Evolutionary conservation across 495 filamentous ascomycete genomes (phyloP), one percentile per base, ranked within the genome.

Genomic region (Hypoxylon trugodes): DNA sequence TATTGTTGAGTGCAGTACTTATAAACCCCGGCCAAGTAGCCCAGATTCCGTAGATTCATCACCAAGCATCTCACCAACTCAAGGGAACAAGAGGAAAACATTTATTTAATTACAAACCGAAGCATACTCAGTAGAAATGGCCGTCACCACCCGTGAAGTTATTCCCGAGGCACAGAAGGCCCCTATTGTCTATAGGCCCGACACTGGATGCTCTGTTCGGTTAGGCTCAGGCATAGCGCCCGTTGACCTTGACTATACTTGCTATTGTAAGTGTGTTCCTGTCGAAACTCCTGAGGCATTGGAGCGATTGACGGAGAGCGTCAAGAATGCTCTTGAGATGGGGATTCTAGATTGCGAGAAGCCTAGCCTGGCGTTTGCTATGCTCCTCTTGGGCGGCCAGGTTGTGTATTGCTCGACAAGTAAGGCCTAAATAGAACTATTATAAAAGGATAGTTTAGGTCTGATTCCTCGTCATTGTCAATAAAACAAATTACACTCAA

Each of bases 261-360:
- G 45, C 18, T 51, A 40, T 15, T 69, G 66, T 35, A 61, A 65
- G 56, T 69, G 66, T 24, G 22, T 69, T 7, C 28, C 6, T 22
- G 25, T 47, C 2, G 6, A 45, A 2, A 38, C 22, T 2, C 15
- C 30, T 5, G 48, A 60, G 13, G 24, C 53, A 6, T 9, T 65
- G 9, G 19, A 7, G 8, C 50, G 46, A 8, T 4, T 59, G 33
- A 35, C 15, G 4, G 16, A 7, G 2, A 53, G 42, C 10, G 16
- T 57, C 16, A 33, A 30, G 3, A 8, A 33, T 19, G 65, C 65
- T 6, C 4, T 69, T 2, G 4, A 24, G 9, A 47, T 47, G 25
- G 32, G 48, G 6, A 53, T 47, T 6, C 0, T 69, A 2, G 49
- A 56, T 0, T 26, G 8, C 1, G 65, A 69, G 19, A 69, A 69